phyloP scores from a whole-genome alignment of 2,329 filamentous ascomycete species.

The Fusarium humuli region DNA sequence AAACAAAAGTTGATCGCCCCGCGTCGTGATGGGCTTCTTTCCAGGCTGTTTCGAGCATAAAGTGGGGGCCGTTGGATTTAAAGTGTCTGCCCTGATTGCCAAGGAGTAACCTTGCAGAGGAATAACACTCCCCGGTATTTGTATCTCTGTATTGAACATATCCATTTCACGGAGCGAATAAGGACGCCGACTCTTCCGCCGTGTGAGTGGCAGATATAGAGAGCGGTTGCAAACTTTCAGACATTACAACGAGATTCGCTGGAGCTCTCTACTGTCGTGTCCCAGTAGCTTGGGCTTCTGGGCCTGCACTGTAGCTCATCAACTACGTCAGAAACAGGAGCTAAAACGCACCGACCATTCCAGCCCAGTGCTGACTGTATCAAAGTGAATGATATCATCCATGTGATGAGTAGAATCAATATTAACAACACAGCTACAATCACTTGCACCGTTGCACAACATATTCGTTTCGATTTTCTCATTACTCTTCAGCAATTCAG shows the following conservation, averaged over 20 bases:
- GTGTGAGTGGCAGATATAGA: neutral
- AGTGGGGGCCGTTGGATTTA: constrained; percentile 23
- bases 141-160: neutral
- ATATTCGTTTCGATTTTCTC: neutral
- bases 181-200: neutral
- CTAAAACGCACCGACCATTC: constrained; percentile 19
- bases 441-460: neutral
- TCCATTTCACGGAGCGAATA: neutral
- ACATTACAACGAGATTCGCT: constrained; percentile 4
- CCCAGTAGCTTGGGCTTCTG: neutral
- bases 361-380: constrained; percentile 17
- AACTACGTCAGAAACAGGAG: constrained; percentile 28
- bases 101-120: constrained; percentile 15
- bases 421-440: neutral
- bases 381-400: constrained; percentile 27
- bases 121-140: neutral
- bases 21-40: constrained; percentile 17
- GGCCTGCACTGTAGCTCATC: too few species aligned
- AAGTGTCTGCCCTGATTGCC: constrained; percentile 23
- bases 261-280: neutral
- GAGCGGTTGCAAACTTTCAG: neutral
- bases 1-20: constrained; percentile 17
- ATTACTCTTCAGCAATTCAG: neutral
- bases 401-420: neutral
- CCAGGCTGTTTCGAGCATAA: constrained; percentile 8